Conservation (phyloP, 2,329 filamentous ascomycete genomes). For the Claviceps purpurea region DNA sequence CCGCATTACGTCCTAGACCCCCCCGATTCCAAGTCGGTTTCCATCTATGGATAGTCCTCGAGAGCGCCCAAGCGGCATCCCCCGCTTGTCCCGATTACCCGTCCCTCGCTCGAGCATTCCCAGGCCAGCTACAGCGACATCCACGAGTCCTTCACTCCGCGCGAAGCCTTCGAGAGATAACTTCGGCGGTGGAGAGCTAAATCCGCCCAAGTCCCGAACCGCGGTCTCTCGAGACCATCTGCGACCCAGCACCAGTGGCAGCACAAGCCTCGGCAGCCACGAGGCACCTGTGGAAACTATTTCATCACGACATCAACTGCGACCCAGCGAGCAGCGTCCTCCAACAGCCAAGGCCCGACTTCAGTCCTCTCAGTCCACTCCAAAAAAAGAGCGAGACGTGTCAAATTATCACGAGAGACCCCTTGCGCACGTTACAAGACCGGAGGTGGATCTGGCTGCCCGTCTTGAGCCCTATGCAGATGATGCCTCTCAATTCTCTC, state of each 20-base stretch:
- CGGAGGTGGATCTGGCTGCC: not conserved
- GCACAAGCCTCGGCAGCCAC: constrained; percentile 9
- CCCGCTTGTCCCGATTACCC: constrained; percentile 26
- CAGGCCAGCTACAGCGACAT: constrained; percentile 15
- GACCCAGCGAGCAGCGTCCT: constrained; percentile 4
- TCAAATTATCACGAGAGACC: constrained; percentile 5
- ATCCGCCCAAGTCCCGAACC: constrained; percentile 27
- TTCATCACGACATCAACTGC: constrained; percentile 11
- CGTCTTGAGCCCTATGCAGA: not conserved
- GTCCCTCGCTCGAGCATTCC: constrained; percentile 21
- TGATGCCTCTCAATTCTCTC: not conserved
- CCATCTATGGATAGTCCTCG: constrained; percentile 17
- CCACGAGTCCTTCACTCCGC: constrained; percentile 10
- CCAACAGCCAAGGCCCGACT: constrained; percentile 4
- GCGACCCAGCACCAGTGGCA: constrained; percentile 12
- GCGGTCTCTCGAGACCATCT: constrained; percentile 28
- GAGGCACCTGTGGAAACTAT: constrained; percentile 8
- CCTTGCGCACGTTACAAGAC: constrained; percentile 1
- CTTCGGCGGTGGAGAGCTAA: constrained; percentile 17
- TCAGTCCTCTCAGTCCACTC: constrained; percentile 8
- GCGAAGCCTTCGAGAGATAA: constrained; percentile 1
- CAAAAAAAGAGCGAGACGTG: constrained; percentile 5
- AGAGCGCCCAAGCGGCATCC: constrained; percentile 25
- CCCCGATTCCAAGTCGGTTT: not conserved
- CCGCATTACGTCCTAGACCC: not conserved